Conservation (phyloP, 768 basidiomycete species). For the Suillus placidus region DNA sequence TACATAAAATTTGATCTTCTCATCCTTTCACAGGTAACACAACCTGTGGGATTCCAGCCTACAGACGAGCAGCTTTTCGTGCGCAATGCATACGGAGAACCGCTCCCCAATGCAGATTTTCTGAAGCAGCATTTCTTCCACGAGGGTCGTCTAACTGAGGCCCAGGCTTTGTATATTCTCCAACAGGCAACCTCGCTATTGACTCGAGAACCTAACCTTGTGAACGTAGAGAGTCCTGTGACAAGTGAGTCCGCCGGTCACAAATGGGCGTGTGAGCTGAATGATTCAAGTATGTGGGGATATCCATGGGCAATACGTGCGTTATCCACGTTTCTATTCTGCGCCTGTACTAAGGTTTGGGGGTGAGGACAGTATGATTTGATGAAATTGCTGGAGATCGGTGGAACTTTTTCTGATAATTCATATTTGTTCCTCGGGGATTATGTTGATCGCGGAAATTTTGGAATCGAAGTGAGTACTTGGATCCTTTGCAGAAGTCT, state of each 20-base stretch:
- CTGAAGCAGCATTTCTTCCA: conserved; percentile 88
- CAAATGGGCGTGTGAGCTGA: conserved; percentile 14
- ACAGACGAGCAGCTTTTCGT: conserved; percentile 76
- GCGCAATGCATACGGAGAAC: conserved; percentile 49
- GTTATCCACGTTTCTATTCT: conserved; percentile 22
- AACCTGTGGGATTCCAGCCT: conserved; percentile 64
- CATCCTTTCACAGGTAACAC: conserved; percentile 58
- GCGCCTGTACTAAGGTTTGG: conserved; percentile 8
- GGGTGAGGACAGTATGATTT: conserved; percentile 76
- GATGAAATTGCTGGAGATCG: conserved; percentile 97
- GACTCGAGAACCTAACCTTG: conserved; percentile 78
- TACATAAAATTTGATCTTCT: conserved; percentile 25
- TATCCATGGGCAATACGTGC: conserved; percentile 96
- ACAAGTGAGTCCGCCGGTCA: conserved; percentile 63
- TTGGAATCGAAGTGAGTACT: conserved; percentile 68
- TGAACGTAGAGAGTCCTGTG: conserved; percentile 85
- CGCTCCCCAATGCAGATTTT: conserved; percentile 74
- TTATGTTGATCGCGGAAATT: conserved; percentile 96
- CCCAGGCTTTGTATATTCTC: conserved; percentile 84
- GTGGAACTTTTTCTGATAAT: conserved; percentile 82
- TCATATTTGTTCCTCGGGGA: conserved; percentile 94
- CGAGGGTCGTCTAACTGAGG: conserved; percentile 82
- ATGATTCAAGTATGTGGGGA: conserved; percentile 81
- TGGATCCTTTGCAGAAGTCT: not conserved
- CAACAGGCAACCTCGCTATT: conserved; percentile 67